These are phyloP conservation scores for Chlorella sp. DNA, from an alignment of 139 green algal species.

Conservation along the genomic window DNA sequence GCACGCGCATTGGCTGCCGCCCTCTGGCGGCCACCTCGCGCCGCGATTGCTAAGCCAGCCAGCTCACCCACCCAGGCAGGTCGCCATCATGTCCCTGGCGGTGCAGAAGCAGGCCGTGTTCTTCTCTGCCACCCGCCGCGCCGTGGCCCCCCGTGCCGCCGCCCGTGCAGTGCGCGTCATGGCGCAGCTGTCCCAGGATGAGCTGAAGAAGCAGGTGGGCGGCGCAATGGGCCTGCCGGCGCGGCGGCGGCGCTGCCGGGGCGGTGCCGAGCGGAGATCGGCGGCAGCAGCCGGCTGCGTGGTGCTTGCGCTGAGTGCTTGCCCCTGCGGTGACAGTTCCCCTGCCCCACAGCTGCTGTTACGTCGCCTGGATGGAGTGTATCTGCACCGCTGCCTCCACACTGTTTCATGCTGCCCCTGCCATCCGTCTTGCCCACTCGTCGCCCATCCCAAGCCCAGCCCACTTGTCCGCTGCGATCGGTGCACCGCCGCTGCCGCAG, in stretches of 20 bases:
- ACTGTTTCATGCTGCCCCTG: too few species aligned
- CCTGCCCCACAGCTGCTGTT: too few species aligned
- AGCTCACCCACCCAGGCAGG: neutral
- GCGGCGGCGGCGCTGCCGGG: neutral
- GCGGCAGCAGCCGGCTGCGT: too few species aligned
- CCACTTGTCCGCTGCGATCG: too few species aligned
- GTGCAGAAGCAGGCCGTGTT: neutral
- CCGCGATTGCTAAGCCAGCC: neutral
- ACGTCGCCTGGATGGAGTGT: too few species aligned
- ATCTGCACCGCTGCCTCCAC: too few species aligned
- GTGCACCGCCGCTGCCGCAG: neutral
- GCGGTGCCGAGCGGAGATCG: neutral
- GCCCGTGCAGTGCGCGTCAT: neutral
- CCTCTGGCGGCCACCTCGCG: neutral
- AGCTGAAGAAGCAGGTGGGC: conserved; percentile 88
- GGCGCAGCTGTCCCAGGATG: conserved; percentile 78
- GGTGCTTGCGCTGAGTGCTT: too few species aligned
- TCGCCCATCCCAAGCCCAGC: neutral
- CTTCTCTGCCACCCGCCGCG: neutral
- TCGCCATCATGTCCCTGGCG: neutral
- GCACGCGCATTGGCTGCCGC: neutral
- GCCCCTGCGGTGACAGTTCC: too few species aligned
- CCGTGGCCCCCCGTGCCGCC: neutral
- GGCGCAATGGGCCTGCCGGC: neutral
- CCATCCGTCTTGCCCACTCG: neutral